Evolutionary conservation across 169 alveolate species (phyloP), one percentile per base, ranked within the genome.

Genomic region (Eimeria maxima): DNA sequence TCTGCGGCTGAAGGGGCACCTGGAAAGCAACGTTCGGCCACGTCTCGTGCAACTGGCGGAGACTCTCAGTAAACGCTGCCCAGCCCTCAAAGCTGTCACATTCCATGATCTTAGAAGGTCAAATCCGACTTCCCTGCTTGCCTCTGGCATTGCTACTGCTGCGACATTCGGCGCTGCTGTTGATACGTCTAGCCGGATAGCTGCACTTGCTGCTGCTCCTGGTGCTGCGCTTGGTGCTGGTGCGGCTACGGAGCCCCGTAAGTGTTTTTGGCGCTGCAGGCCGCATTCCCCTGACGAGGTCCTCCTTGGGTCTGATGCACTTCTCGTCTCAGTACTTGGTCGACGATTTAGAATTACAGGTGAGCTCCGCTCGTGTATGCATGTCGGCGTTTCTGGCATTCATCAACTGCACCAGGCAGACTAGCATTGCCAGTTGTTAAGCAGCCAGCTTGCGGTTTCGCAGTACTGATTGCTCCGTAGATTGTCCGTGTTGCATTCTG

Each of bases 51-150:
- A 57, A 7, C 76, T 84, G 27, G 92, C 92, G 38, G 78, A 55
- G 76, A 4, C 74, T 6, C 92, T 84, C 60, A 20, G 71, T 11
- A 11, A 20, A 33, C 55, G 42, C 24, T 84, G 44, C 18, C 92
- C 92, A 29, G n/a, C 78, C 33, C 78, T 84, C 13, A 84, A 84
- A 47, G 92, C 92, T 33, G 92, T 84, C 55, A 84, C 92, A 29
- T 84, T 84, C 78, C 29, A 57, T 10, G 92, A 84, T 57, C n/a
- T 84, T 18, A 38, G 92, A 80, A 84, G 92, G 92, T 84, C 55
- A 29, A 60, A 4, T 60, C 50, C 4, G 22, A 60, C 55, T 33
- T 44, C 63, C 44, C 18, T 29, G 8, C 78, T 84, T 80, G 60
- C 4, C 60, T 29, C 47, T 84, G 92, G 57, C 13, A 27, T 4